Conservation (phyloP, 805 yeast species). For the Pichia cephalocereana region DNA sequence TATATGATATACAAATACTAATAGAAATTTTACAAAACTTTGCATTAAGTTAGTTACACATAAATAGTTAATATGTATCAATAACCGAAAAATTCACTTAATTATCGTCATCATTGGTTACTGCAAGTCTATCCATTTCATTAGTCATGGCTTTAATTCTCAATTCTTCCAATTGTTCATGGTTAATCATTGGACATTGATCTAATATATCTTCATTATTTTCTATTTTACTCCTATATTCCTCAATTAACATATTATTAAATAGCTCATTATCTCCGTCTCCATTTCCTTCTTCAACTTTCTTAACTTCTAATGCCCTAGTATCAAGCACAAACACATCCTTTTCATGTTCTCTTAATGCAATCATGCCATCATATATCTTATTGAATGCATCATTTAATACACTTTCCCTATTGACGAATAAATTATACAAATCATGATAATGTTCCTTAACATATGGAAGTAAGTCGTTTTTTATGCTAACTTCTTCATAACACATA, state of each 20-base stretch:
- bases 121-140: too few species aligned
- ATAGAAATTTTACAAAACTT: conserved; percentile 16
- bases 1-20: conserved; percentile 47
- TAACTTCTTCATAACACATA: conserved; percentile 1
- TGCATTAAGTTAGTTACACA: conserved; percentile 33
- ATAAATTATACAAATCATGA: background rate
- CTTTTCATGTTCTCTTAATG: background rate
- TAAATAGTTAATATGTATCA: too few species aligned
- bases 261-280: background rate
- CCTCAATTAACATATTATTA: background rate
- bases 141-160: too few species aligned
- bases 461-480: conserved; percentile 3
- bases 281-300: too few species aligned
- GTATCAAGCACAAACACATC: background rate
- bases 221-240: background rate
- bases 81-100: too few species aligned
- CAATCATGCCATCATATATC: background rate
- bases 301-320: background rate
- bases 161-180: background rate
- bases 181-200: background rate
- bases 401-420: background rate
- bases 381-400: background rate
- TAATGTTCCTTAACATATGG: conserved; percentile 5
- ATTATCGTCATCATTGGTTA: too few species aligned
- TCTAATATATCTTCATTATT: background rate